A percentile compares a stretch with the other conserved stretches of the same genome.
phyloP scores from a whole-genome alignment of 1,284 basidiomycete genomes.

The Boletus mariae region DNA sequence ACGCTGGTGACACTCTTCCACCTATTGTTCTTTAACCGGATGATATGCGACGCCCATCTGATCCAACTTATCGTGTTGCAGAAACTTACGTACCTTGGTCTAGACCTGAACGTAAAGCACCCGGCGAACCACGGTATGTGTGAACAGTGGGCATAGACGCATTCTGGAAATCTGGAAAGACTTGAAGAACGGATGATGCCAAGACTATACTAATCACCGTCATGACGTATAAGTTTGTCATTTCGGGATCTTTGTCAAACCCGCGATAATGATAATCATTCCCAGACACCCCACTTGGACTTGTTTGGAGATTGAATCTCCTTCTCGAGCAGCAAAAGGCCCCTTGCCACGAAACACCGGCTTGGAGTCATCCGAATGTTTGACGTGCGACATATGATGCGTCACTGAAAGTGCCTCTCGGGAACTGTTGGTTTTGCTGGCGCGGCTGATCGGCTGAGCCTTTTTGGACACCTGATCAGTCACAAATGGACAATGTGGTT shows the following conservation, averaged over 20 bases:
- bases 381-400: background rate
- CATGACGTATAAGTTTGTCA: background rate
- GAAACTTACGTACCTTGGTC: background rate
- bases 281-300: background rate
- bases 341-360: background rate
- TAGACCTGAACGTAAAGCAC: background rate
- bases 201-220: background rate
- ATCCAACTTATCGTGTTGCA: background rate
- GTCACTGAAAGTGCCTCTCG: background rate
- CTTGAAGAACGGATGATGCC: background rate
- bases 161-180: background rate
- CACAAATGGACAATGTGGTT: background rate
- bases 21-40: background rate
- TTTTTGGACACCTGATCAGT: background rate
- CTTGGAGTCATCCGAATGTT: background rate
- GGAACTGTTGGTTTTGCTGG: background rate
- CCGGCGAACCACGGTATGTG: background rate
- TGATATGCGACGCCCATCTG: background rate
- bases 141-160: background rate
- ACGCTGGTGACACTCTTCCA: background rate
- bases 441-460: background rate
- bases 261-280: background rate
- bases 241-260: background rate
- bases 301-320: background rate
- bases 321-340: background rate